Conservation (phyloP, 75 land plant species). For the Selaginella tamariscina region DNA sequence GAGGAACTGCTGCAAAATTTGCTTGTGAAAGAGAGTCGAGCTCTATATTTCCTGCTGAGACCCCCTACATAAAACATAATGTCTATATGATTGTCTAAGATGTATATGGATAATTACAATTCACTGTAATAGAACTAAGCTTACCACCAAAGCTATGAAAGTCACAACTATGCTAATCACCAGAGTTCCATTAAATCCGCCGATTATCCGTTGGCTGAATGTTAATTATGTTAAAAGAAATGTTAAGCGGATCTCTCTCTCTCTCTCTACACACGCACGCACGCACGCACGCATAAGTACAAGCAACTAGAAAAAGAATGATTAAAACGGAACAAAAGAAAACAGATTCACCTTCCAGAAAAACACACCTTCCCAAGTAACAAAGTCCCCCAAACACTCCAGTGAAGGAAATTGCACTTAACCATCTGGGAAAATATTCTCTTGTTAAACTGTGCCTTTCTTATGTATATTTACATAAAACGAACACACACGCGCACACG, state of each 20-base stretch:
- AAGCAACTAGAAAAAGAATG: neutral
- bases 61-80: conserved; percentile 29
- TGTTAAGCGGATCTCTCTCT: neutral
- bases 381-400: conserved; percentile 77
- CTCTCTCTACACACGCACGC: too few species aligned
- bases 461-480: neutral
- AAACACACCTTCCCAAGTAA: conserved; percentile 67
- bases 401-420: conserved; percentile 68
- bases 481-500: neutral
- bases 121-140: neutral
- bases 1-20: conserved; percentile 69
- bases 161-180: conserved; percentile 60
- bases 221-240: neutral
- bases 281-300: neutral
- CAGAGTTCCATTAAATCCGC: conserved; percentile 63
- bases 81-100: neutral
- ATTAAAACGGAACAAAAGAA: neutral
- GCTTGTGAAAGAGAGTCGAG: conserved; percentile 54
- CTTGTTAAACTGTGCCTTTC: neutral
- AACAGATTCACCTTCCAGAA: neutral
- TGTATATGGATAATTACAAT: neutral
- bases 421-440: conserved; percentile 55
- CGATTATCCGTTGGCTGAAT: conserved; percentile 69
- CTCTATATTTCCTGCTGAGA: conserved; percentile 57
- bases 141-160: conserved; percentile 77